A percentile compares a stretch with the other conserved stretches of the same genome.
These are phyloP conservation scores for Arabidopsis arenosa DNA, from an alignment of 345 rosid species.

Conservation along the genomic window DNA sequence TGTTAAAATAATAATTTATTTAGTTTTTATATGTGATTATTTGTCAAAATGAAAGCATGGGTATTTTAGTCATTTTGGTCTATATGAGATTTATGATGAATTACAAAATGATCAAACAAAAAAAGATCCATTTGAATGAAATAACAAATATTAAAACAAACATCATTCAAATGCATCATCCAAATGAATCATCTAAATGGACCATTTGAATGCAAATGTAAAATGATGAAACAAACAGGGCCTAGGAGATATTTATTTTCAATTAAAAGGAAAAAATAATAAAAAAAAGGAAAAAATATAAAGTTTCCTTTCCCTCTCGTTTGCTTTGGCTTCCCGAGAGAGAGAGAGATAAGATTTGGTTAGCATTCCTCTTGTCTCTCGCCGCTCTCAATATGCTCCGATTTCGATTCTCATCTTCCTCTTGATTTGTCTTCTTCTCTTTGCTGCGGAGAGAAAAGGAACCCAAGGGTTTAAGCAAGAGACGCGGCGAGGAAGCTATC, in stretches of 20 bases:
- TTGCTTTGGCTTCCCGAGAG: conserved; percentile 34
- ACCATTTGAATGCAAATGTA: no score
- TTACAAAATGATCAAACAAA: no score
- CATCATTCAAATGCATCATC: no score
- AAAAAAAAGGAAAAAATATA: conserved; percentile 22
- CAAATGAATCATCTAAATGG: no score
- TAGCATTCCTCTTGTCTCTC: conserved; percentile 31
- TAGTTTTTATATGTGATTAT: no score
- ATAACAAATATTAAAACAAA: no score
- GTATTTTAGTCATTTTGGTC: no score
- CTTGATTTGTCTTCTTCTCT: conserved; percentile 34
- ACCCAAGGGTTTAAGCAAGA: conserved; percentile 3
- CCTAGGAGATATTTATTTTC: not conserved
- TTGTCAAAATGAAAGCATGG: no score
- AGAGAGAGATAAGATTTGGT: conserved; percentile 41
- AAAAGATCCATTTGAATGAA: no score
- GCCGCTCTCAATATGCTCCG: conserved; percentile 31
- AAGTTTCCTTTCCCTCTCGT: conserved; percentile 41
- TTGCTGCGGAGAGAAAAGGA: conserved; percentile 38
- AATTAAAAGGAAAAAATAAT: conserved; percentile 6
- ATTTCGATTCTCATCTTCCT: conserved; percentile 31
- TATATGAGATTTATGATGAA: no score
- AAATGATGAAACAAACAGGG: no score
- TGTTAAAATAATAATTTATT: no score
- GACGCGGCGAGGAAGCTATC: conserved; percentile 21